Evolutionary conservation across 73 alveolate genomes (phyloP), one percentile per base, ranked within the genome.

Genomic region (Blepharisma stoltei): DNA sequence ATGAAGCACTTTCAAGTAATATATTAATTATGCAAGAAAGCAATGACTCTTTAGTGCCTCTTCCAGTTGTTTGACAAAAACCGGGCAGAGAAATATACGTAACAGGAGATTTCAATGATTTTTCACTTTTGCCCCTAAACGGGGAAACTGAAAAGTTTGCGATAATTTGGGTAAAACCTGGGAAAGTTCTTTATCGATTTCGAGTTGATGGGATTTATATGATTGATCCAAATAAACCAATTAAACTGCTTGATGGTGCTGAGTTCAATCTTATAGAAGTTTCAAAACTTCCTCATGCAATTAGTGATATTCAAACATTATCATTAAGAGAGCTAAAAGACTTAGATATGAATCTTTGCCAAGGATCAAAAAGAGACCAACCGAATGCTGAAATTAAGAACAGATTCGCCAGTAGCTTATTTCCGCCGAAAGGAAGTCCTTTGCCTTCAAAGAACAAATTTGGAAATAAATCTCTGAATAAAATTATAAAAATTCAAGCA

Each of bases 31-130:
- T 60, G 73, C 46, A 60, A 25, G 48, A 14, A 60, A 38, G 73
- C 73, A 60, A 25, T 32, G 41, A 32, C 41, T 32, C 41, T 32
- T 32, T 32, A 60, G 73, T 60, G 5, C 73, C 73, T 1, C 14
- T 60, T 60, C 73, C 73, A 9, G 23, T 60, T 20, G 73, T 60
- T 38, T 60, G 73, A 38, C 73, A n/a, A 9, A n/a, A 60, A 14
- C 4, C 46, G 18, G 73, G 73, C 18, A 60, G 23, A 14, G 73
- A 60, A 60, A 38, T 60, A 14, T 60, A 1, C 4, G 73, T 60
- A 14, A 60, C 73, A 14, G 73, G 73, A 20, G 73, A 60, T 38
- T 60, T 60, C 46, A 60, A 60, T 38, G 11, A 38, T 25, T 60
- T 14, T 25, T 60, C 73, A 14, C 23, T 60, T 8, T 11, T 60